Evolutionary conservation across 1,284 basidiomycete genomes (phyloP).

Genomic region (Chondrostereum purpureum): DNA sequence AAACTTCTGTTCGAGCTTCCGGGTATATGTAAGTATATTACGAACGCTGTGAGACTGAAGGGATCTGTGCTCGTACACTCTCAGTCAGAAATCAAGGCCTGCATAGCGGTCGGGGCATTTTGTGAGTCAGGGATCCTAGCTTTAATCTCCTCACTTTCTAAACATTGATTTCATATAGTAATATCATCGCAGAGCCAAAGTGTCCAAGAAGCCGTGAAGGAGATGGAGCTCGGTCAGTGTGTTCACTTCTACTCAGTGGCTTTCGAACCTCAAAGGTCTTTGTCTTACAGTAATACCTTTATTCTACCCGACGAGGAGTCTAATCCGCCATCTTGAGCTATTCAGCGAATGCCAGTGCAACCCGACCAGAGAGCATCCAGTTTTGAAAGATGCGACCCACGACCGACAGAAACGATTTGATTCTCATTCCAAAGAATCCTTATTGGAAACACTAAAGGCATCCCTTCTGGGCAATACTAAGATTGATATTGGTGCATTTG

Average conservation of each 20-base stretch:
- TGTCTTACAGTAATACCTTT: background rate
- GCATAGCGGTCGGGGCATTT: conserved; percentile 60
- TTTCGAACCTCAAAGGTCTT: background rate
- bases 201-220: conserved; percentile 11
- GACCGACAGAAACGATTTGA: background rate
- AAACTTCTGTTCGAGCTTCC: conserved; percentile 38
- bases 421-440: background rate
- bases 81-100: conserved; percentile 41
- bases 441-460: background rate
- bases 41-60: conserved; percentile 28
- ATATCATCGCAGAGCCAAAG: conserved; percentile 19
- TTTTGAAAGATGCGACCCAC: too few species aligned
- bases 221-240: conserved; percentile 37
- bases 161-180: too few species aligned
- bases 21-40: conserved; percentile 35
- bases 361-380: background rate
- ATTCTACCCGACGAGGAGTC: background rate
- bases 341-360: background rate
- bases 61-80: conserved; percentile 65
- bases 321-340: conserved; percentile 1
- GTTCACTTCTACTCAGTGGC: too few species aligned
- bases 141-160: conserved; percentile 1
- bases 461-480: background rate
- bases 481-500: conserved; percentile 1
- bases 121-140: conserved; percentile 30